Percentiles rank a stretch among this genome's conserved stretches.
Evolutionary conservation across 176 grass and related monocot species (phyloP).

Genomic region (Bolboschoenus planiculmis): DNA sequence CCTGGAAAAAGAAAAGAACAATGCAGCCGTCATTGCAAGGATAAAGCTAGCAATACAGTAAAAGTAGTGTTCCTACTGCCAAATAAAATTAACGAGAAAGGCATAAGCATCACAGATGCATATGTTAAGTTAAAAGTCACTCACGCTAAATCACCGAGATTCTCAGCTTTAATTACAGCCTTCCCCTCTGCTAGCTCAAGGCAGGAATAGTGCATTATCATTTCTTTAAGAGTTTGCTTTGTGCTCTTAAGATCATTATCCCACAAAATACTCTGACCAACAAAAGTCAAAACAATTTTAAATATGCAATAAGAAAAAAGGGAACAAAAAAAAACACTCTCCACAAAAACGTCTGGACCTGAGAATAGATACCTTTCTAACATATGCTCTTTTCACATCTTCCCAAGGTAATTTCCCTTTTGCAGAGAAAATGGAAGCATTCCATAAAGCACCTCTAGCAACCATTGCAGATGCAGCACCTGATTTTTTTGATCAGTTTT

Average conservation of each 20-base stretch:
- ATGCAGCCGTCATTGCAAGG: not conserved
- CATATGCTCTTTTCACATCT: slow-evolving; percentile 84
- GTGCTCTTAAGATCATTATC: slow-evolving; percentile 96
- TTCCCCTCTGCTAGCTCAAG: slow-evolving; percentile 90
- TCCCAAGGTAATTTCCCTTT: slow-evolving; percentile 71
- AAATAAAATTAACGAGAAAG: not conserved
- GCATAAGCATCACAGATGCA: not conserved
- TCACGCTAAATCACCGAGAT: slow-evolving; percentile 64
- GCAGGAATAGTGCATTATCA: slow-evolving; percentile 88
- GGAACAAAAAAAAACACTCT: not conserved
- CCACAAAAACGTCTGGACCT: not conserved
- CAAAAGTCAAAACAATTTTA: slow-evolving; percentile 22
- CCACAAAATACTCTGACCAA: slow-evolving; percentile 83
- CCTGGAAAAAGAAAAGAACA: slow-evolving; percentile 46
- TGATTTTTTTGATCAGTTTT: slow-evolving; percentile 25
- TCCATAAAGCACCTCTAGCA: slow-evolving; percentile 95
- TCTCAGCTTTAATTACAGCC: slow-evolving; percentile 68
- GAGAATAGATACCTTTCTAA: slow-evolving; percentile 64
- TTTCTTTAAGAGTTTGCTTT: slow-evolving; percentile 84
- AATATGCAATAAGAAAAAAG: not conserved
- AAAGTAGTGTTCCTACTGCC: not conserved
- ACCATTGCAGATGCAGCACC: slow-evolving; percentile 86
- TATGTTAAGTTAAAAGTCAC: slow-evolving; percentile 19
- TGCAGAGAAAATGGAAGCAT: slow-evolving; percentile 77
- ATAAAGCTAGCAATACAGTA: not conserved